Conservation (phyloP, 805 yeast species). For the Myxozyma lipomycoides region DNA sequence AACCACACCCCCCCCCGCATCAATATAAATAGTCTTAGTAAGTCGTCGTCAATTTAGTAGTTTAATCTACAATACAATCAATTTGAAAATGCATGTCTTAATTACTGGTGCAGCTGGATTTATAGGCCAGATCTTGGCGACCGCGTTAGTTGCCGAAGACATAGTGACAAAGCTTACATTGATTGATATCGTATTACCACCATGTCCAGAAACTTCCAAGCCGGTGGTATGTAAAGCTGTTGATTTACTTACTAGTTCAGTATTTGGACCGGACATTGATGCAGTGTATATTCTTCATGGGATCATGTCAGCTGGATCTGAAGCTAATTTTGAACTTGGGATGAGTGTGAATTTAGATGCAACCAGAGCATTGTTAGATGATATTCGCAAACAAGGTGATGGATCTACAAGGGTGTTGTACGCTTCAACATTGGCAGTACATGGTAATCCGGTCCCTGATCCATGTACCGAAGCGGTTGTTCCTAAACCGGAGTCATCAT, state of each 20-base stretch:
- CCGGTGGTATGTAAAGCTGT: slow-evolving; percentile 16
- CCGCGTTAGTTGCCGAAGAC: slow-evolving; percentile 26
- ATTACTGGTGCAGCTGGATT: slow-evolving; percentile 33
- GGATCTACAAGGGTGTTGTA: slow-evolving; percentile 25
- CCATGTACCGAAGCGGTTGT: slow-evolving; percentile 27
- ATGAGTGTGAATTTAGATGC: slow-evolving; percentile 31
- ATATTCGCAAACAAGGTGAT: slow-evolving; percentile 14
- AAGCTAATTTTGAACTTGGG: slow-evolving; percentile 31
- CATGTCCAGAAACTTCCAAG: slow-evolving; percentile 2
- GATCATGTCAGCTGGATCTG: slow-evolving; percentile 33
- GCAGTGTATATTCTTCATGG: slow-evolving; percentile 30
- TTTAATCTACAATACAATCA: too few species aligned
- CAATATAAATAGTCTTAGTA: too few species aligned
- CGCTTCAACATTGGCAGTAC: slow-evolving; percentile 30
- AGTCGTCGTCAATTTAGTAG: too few species aligned
- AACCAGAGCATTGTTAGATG: slow-evolving; percentile 29
- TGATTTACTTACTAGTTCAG: slow-evolving; percentile 20
- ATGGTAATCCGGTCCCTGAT: slow-evolving; percentile 30
- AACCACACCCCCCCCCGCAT: too few species aligned
- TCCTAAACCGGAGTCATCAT: slow-evolving; percentile 31
- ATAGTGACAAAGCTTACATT: slow-evolving; percentile 18
- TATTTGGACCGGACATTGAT: slow-evolving; percentile 18
- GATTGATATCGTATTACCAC: slow-evolving; percentile 29
- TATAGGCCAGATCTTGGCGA: slow-evolving; percentile 23
- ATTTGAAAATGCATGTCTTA: too few species aligned